These are phyloP conservation scores for Aspergillus cristatus DNA, from an alignment of 495 filamentous ascomycete species.

Conservation along the genomic window DNA sequence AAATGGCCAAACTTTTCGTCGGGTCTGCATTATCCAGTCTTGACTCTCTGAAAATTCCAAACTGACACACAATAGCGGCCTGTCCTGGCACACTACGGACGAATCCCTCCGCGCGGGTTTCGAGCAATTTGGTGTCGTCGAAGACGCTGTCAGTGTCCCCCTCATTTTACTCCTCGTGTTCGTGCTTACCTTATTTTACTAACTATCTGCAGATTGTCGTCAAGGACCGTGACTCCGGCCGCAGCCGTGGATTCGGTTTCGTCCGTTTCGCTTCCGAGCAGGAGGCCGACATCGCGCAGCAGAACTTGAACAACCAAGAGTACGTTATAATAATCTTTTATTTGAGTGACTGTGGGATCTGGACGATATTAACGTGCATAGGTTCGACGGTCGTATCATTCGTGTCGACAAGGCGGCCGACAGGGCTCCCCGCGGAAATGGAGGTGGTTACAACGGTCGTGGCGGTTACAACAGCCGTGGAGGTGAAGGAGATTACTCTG, in stretches of 20 bases:
- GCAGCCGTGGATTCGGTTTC: constrained; percentile 96
- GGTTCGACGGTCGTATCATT: constrained; percentile 92
- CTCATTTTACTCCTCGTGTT: constrained; percentile 1
- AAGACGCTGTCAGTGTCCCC: constrained; percentile 73
- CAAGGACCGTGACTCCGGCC: constrained; percentile 91
- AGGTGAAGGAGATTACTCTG: constrained; percentile 24
- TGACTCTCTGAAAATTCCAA: neutral
- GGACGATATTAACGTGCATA: constrained; percentile 24
- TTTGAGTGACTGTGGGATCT: neutral
- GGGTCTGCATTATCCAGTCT: constrained; percentile 48
- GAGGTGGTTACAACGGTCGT: constrained; percentile 39
- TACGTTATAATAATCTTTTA: constrained; percentile 33
- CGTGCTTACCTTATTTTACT: constrained; percentile 5
- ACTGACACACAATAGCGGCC: constrained; percentile 56
- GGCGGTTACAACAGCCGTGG: constrained; percentile 32
- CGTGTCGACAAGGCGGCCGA: constrained; percentile 96
- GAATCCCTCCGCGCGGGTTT: constrained; percentile 72
- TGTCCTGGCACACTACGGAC: constrained; percentile 97
- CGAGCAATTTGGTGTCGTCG: constrained; percentile 75
- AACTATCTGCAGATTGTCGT: constrained; percentile 67
- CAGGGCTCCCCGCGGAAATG: constrained; percentile 35
- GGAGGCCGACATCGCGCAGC: constrained; percentile 78
- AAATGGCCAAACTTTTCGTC: constrained; percentile 86
- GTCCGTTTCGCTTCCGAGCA: constrained; percentile 73
- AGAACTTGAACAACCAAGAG: constrained; percentile 89